Evolutionary conservation across 2,329 filamentous ascomycete species (phyloP).

Genomic region (Penicillium sp.): DNA sequence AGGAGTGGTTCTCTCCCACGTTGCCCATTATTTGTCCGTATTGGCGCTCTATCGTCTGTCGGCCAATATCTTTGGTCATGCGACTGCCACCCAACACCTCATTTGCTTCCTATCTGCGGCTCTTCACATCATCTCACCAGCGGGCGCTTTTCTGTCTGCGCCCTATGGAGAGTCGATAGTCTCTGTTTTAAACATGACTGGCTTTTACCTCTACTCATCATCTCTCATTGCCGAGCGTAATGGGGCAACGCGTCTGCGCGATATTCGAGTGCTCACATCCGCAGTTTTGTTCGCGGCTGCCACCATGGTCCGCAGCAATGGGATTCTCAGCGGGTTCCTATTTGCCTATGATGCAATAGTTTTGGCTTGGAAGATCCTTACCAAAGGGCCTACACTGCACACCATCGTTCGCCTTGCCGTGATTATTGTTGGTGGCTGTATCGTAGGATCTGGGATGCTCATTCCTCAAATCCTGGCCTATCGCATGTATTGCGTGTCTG

Average conservation of each 20-base stretch:
- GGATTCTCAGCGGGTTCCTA: conserved; percentile 74
- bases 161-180: conserved; percentile 82
- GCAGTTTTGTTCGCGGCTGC: conserved; percentile 70
- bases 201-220: conserved; percentile 66
- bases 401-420: conserved; percentile 55
- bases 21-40: conserved; percentile 74
- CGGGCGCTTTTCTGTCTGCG: conserved; percentile 82
- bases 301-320: conserved; percentile 78
- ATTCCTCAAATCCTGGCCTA: conserved; percentile 76
- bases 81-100: conserved; percentile 29
- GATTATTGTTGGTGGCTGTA: conserved; percentile 64
- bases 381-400: conserved; percentile 34
- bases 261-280: conserved; percentile 57
- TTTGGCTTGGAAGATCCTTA: conserved; percentile 44
- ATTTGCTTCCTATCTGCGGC: conserved; percentile 61
- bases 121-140: conserved; percentile 81
- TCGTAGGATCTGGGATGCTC: conserved; percentile 65
- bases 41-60: conserved; percentile 69
- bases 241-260: conserved; percentile 31
- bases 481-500: conserved; percentile 60
- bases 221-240: conserved; percentile 34
- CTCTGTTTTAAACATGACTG: conserved; percentile 71
- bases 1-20: conserved; percentile 66
- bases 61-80: conserved; percentile 50
- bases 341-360: conserved; percentile 63